Base-by-base conservation (phyloP, 2,329 filamentous ascomycete genomes). In the Cytospora leucostoma region DNA sequence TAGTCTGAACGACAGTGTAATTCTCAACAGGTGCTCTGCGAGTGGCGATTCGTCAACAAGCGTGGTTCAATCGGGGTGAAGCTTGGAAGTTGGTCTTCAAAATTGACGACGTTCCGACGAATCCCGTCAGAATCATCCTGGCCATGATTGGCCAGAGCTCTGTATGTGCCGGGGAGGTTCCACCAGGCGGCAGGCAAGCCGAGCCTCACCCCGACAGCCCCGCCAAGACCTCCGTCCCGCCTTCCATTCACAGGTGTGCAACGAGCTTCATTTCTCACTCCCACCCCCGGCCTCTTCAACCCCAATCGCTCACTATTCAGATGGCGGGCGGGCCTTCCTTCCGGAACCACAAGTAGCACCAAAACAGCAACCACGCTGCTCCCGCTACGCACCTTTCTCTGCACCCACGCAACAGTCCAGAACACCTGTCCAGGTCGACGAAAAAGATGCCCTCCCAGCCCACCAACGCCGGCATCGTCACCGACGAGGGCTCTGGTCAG, bases 381-480 rank as follows among this genome's bases (percentile, higher is more conserved):
- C 17, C 44, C 44, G 44, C 44, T 21, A 47, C 44, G n/a, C n/a
- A 10, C n/a, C 5, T 6, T 6, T 21, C 44, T 21, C 44, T 27
- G 27, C 47, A 33, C 56, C 6, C 35, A 32, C 2, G 17, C 59
- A 10, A 47, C 13, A 55, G 3, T 55, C 47, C 27, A 37, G 19
- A 33, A 21, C n/a, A 34, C 15, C 60, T 56, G 44, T 65, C 61
- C 57, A 64, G 54, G 7, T 2, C 19, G 19, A 49, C 19, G 11
- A 10, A 38, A 38, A 61, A 3, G 21, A 81, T 81, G 83, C 79
- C 81, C 66, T 79, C 77, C 62, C 77, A 77, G 66, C 78, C 84
- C 47, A 81, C 85, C 62, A 87, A 84, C 57, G 81, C 91, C 49
- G 91, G 91, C 69, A 94, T 94, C 73, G 89, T 94, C 70, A 89